These are phyloP conservation scores for Populus euphratica DNA, from an alignment of 345 rosid genomes.

Conservation along the genomic window DNA sequence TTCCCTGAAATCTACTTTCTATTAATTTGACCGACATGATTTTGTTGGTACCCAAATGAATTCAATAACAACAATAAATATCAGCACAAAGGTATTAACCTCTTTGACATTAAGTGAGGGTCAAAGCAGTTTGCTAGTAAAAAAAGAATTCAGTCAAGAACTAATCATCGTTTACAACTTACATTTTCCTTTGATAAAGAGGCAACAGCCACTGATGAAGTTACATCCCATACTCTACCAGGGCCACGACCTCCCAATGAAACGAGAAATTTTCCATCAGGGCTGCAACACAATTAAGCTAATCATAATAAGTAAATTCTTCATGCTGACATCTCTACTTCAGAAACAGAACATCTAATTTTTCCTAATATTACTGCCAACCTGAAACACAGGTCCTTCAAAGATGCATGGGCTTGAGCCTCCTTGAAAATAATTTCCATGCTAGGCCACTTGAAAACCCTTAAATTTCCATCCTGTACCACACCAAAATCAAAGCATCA, in stretches of 20 bases:
- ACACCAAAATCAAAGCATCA: constrained; percentile 43
- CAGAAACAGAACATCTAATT: constrained; percentile 12
- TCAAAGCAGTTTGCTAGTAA: neutral
- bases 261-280: constrained; percentile 75
- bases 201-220: constrained; percentile 49
- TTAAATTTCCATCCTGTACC: constrained; percentile 86
- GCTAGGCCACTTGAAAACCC: constrained; percentile 89
- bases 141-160: neutral
- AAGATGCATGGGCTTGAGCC: constrained; percentile 58
- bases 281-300: constrained; percentile 43
- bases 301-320: constrained; percentile 16
- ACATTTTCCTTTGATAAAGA: constrained; percentile 68
- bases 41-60: neutral
- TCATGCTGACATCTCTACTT: neutral
- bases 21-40: neutral
- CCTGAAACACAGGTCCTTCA: constrained; percentile 83
- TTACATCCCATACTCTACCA: constrained; percentile 86
- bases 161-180: constrained; percentile 18
- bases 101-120: neutral
- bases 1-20: neutral
- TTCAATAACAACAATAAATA: neutral
- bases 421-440: constrained; percentile 62
- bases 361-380: constrained; percentile 15
- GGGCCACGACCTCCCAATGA: constrained; percentile 66
- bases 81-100: neutral